Percentiles rank a stretch among this genome's conserved stretches.
These are phyloP conservation scores for Taiozyma onychis DNA, from an alignment of 1,139 yeast genomes.

Conservation along the genomic window DNA sequence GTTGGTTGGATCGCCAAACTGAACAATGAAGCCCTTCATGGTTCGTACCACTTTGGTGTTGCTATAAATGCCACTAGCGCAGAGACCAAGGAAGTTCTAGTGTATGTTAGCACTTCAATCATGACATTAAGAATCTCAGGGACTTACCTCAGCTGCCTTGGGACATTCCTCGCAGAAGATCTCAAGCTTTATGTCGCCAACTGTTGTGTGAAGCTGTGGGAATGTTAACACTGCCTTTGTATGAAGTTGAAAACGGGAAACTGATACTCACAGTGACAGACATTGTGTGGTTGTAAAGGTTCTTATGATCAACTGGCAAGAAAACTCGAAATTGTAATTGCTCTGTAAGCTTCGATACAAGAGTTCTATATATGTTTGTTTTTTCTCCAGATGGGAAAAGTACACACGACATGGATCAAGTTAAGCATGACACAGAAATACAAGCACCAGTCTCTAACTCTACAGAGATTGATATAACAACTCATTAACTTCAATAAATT, in stretches of 20 bases:
- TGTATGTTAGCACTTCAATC: not conserved
- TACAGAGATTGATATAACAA: no score
- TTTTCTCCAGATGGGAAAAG: not conserved
- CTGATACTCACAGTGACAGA: conserved; percentile 17
- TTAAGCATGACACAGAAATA: no score
- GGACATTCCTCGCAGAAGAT: conserved; percentile 36
- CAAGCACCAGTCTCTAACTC: not conserved
- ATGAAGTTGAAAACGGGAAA: no score
- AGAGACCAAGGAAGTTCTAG: conserved; percentile 40
- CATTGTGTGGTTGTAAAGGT: conserved; percentile 3
- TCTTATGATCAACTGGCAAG: no score
- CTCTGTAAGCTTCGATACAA: no score
- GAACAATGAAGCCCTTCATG: conserved; percentile 41
- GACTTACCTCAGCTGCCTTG: conserved; percentile 30
- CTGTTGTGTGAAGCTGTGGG: conserved; percentile 31
- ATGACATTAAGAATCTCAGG: not conserved
- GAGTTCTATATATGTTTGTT: no score
- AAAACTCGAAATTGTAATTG: no score
- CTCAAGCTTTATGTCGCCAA: conserved; percentile 36
- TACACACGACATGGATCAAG: no score
- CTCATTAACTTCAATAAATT: not conserved
- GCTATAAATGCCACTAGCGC: conserved; percentile 41
- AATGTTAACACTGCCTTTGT: not conserved
- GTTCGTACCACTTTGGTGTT: conserved; percentile 36
- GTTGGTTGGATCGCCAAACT: conserved; percentile 46